Conservation (phyloP, 2,329 filamentous ascomycete genomes). For the Curvularia sp. region DNA sequence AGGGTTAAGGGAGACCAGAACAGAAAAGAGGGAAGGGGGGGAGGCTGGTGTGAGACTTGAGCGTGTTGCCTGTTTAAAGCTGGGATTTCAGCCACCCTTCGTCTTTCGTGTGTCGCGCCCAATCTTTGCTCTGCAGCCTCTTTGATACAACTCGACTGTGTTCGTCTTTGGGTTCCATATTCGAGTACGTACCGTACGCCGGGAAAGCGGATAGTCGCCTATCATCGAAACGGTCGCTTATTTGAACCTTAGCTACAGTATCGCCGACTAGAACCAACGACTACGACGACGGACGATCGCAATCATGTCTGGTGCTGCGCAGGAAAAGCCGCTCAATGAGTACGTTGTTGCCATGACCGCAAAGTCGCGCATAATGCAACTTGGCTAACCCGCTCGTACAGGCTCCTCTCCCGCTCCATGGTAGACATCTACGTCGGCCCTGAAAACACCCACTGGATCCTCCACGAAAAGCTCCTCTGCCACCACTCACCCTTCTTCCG, state of each 20-base stretch:
- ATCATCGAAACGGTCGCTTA: constrained; percentile 13
- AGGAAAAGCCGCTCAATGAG: constrained; percentile 48
- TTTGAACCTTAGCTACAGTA: background rate
- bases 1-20: constrained; percentile 5
- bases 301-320: constrained; percentile 33
- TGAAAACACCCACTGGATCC: constrained; percentile 62
- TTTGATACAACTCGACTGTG: too few relatives aligned
- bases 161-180: background rate
- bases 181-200: background rate
- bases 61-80: background rate
- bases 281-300: background rate
- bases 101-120: background rate
- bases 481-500: constrained; percentile 63
- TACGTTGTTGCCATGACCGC: constrained; percentile 22
- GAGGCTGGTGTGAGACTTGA: constrained; percentile 9
- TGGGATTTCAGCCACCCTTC: background rate
- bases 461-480: constrained; percentile 65
- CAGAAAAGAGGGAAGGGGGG: background rate
- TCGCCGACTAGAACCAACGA: background rate
- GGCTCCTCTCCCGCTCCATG: constrained; percentile 62
- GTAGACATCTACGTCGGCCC: constrained; percentile 64
- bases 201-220: constrained; percentile 6
- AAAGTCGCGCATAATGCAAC: background rate
- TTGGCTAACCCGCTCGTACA: constrained; percentile 25
- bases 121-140: background rate